Evolutionary conservation across 768 basidiomycete species (phyloP), one percentile per base, ranked within the genome.

Genomic region (Lactarius hatsudake): DNA sequence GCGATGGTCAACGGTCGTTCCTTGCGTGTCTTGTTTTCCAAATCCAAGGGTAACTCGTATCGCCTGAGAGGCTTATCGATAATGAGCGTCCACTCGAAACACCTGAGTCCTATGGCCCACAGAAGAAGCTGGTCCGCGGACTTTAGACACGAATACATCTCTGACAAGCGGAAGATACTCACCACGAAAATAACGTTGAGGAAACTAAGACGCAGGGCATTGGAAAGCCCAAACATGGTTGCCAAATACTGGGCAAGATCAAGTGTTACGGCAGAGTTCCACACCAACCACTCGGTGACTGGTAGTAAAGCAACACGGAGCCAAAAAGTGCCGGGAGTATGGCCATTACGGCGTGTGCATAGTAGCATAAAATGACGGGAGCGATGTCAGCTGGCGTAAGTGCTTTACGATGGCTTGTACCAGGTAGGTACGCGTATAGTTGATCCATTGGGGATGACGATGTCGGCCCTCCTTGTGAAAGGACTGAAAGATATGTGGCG

Each of bases 31-130:
- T 58, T 53, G 5, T 60, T 53, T 0, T 57, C 36, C 2, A 13
- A 13, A 36, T 36, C 40, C n/a, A 45, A 15, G 1, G 34, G 61
- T 1, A 12, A 17, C 23, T 65, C 53, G 36, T 64, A 66, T 59
- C 71, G 51, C 42, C 63, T 51, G 9, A 66, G 23, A 12, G 65
- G 65, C n/a, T 64, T 15, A 1, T 57, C 38, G 18, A 58, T 63
- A 2, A 67, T 30, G 26, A 66, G 53, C 0, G 65, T 63, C 71
- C 69, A 71, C 38, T 71, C 71, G 34, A 69, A 40, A 18, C 65
- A 65, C 17, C 59, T 59, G 55, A 60, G 51, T 2, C 38, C 59
- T 30, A 71, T 38, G 12, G 48, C 43, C 59, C 61, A 62, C 56
- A 63, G 63, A 3, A 32, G 55, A 2, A 70, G 42, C 69, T 71